phyloP scores from a whole-genome alignment of 2,329 filamentous ascomycete genomes.

The Penicillium hesseltinei region DNA sequence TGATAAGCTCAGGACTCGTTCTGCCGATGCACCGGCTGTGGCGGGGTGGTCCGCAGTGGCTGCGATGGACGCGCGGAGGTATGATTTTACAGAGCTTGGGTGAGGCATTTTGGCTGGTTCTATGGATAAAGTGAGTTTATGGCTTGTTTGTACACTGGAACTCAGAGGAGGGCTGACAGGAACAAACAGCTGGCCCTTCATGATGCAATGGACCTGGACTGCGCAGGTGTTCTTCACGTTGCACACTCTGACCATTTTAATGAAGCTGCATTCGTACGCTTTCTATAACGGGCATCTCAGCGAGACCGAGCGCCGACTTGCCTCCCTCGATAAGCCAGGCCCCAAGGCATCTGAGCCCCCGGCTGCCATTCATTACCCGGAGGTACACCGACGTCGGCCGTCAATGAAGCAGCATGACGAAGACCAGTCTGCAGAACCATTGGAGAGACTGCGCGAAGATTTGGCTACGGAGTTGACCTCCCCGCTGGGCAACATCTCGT shows the following conservation, averaged over 20 bases:
- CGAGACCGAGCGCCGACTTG: slow-evolving; percentile 78
- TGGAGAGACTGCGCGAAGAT: slow-evolving; percentile 75
- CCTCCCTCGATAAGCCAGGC: slow-evolving; percentile 75
- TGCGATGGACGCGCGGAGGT: slow-evolving; percentile 76
- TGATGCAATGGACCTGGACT: slow-evolving; percentile 92
- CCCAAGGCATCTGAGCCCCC: slow-evolving; percentile 55
- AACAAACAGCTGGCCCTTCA: slow-evolving; percentile 66
- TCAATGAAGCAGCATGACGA: slow-evolving; percentile 27
- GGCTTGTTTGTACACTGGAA: background rate
- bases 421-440: slow-evolving; percentile 47
- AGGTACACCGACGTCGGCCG: slow-evolving; percentile 41
- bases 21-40: slow-evolving; percentile 71
- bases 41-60: slow-evolving; percentile 53
- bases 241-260: slow-evolving; percentile 85
- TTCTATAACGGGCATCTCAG: slow-evolving; percentile 97
- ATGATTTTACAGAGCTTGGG: slow-evolving; percentile 79
- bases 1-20: slow-evolving; percentile 67
- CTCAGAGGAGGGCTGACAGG: slow-evolving; percentile 19
- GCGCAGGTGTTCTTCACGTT: slow-evolving; percentile 92
- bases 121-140: slow-evolving; percentile 68
- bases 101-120: slow-evolving; percentile 71
- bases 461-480: slow-evolving; percentile 89
- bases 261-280: slow-evolving; percentile 99
- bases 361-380: slow-evolving; percentile 74
- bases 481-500: slow-evolving; percentile 83